phyloP scores from a whole-genome alignment of 2,329 filamentous ascomycete species.

The Monilinia laxa region DNA sequence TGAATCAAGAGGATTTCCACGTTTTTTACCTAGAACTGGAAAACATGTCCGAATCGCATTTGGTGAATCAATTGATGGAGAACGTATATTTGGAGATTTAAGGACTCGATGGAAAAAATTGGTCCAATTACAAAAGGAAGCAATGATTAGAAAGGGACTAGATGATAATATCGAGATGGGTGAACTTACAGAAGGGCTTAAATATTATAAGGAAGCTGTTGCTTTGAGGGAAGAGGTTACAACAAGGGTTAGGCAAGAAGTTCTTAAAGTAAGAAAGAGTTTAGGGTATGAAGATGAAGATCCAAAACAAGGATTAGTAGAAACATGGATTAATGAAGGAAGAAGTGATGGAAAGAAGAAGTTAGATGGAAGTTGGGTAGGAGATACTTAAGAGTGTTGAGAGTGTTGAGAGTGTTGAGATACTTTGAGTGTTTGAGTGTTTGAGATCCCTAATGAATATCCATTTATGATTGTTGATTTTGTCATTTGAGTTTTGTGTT shows the following conservation, averaged over 20 bases:
- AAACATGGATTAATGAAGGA: slow-evolving; percentile 67
- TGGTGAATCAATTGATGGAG: slow-evolving; percentile 73
- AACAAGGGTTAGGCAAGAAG: slow-evolving; percentile 71
- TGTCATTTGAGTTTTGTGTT: neutral
- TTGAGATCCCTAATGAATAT: slow-evolving; percentile 1
- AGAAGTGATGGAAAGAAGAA: slow-evolving; percentile 25
- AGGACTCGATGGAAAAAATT: slow-evolving; percentile 72
- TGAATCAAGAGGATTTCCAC: slow-evolving; percentile 75
- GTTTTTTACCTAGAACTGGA: slow-evolving; percentile 74
- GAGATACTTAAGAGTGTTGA: slow-evolving; percentile 19
- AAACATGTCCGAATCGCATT: slow-evolving; percentile 73
- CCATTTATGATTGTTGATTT: neutral
- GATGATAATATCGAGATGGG: slow-evolving; percentile 49
- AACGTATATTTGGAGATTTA: slow-evolving; percentile 74
- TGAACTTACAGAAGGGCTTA: slow-evolving; percentile 63
- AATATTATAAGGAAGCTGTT: slow-evolving; percentile 71
- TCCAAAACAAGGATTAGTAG: slow-evolving; percentile 70
- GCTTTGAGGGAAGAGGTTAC: slow-evolving; percentile 79
- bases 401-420: neutral
- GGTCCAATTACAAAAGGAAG: slow-evolving; percentile 51
- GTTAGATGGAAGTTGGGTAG: slow-evolving; percentile 29
- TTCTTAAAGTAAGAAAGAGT: slow-evolving; percentile 71
- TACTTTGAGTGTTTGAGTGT: slow-evolving; percentile 14
- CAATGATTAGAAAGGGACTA: slow-evolving; percentile 41
- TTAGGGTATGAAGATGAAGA: slow-evolving; percentile 75